Conservation (phyloP, 306 rosid species). For the Morella rubra region DNA sequence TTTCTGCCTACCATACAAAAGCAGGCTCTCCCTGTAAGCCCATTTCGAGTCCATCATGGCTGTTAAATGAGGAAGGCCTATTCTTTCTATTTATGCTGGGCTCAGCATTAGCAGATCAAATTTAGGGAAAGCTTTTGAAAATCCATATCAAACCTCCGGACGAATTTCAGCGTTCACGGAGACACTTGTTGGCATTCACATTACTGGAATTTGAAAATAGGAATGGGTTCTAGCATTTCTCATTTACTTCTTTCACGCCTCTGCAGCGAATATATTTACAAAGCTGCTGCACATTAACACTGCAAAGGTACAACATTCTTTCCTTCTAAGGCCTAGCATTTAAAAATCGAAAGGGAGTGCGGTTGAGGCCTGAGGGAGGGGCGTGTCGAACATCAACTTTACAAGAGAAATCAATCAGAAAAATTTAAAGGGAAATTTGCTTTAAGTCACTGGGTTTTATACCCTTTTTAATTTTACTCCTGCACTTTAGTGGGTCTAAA, state of each 20-base stretch:
- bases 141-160: no score
- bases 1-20: background rate
- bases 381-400: slow-evolving; percentile 14
- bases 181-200: slow-evolving; percentile 3
- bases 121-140: no score
- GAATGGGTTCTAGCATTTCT: background rate
- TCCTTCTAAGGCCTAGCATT: slow-evolving; percentile 1
- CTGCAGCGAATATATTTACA: background rate
- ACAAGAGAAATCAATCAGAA: slow-evolving; percentile 11
- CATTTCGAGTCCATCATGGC: background rate
- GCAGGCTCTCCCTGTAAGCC: background rate
- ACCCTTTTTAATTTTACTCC: no score
- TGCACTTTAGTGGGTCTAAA: no score
- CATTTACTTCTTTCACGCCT: slow-evolving; percentile 24
- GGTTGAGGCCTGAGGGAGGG: background rate
- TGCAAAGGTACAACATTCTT: background rate
- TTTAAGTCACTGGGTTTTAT: no score
- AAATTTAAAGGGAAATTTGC: slow-evolving; percentile 30
- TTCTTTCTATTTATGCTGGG: background rate
- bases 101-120: background rate
- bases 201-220: slow-evolving; percentile 39
- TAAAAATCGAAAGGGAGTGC: slow-evolving; percentile 31
- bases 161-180: no score
- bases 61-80: background rate
- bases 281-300: background rate